Conservation (phyloP, 768 basidiomycete species). For the Cyclocybe cylindracea region DNA sequence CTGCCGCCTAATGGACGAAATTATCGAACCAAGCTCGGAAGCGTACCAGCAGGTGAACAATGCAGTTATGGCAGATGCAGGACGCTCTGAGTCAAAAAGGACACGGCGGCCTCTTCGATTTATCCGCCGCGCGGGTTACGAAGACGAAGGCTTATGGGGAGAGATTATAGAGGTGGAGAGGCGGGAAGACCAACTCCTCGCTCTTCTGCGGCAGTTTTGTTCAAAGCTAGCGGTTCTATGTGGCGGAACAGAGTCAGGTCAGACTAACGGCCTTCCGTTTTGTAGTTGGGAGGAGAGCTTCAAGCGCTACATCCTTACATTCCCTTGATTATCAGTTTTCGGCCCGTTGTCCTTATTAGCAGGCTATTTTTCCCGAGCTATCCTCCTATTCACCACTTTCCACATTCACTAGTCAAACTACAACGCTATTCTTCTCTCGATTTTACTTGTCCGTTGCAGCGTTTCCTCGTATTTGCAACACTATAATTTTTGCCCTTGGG, state of each 20-base stretch:
- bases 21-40: constrained; percentile 38
- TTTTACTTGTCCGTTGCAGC: too few relatives aligned
- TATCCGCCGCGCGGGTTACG: background rate
- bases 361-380: background rate
- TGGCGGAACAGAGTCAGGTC: constrained; percentile 36
- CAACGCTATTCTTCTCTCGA: too few relatives aligned
- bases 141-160: background rate
- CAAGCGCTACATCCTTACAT: constrained; percentile 63
- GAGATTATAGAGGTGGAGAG: constrained; percentile 8
- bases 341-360: background rate
- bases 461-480: background rate
- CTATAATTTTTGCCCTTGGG: background rate
- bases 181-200: constrained; percentile 9
- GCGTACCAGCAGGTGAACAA: constrained; percentile 45
- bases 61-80: constrained; percentile 34
- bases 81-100: constrained; percentile 2
- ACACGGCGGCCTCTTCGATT: constrained; percentile 10
- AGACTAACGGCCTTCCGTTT: constrained; percentile 33
- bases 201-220: constrained; percentile 10
- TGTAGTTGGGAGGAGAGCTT: constrained; percentile 66
- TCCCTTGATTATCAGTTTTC: constrained; percentile 41
- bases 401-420: too few relatives aligned
- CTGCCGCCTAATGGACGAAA: constrained; percentile 28
- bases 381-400: background rate
- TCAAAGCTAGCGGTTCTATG: constrained; percentile 30